phyloP scores from a whole-genome alignment of 1,284 basidiomycete species.

The Volvariella volvacea region DNA sequence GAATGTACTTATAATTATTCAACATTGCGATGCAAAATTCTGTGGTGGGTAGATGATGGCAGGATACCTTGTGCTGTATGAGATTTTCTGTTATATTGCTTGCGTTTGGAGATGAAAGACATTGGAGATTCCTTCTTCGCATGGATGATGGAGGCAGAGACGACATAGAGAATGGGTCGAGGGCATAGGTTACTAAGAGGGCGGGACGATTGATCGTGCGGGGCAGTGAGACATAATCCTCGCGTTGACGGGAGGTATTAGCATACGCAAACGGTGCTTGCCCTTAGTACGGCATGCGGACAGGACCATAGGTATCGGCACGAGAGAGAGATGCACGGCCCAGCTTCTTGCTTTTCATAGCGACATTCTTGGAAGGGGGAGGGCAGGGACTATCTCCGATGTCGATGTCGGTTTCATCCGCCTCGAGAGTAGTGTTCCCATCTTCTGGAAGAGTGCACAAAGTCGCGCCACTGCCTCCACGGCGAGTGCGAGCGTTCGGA shows the following conservation, averaged over 20 bases:
- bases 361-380: slow-evolving; percentile 50
- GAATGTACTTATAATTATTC: background rate
- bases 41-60: too few relatives aligned
- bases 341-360: slow-evolving; percentile 50
- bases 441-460: slow-evolving; percentile 64
- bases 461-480: slow-evolving; percentile 29
- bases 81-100: too few relatives aligned
- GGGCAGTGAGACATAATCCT: too few relatives aligned
- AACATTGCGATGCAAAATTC: slow-evolving; percentile 1
- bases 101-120: too few relatives aligned
- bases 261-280: background rate
- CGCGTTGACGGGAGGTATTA: too few relatives aligned
- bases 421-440: slow-evolving; percentile 43
- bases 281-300: slow-evolving; percentile 37
- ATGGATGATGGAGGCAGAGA: too few relatives aligned
- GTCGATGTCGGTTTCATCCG: slow-evolving; percentile 69
- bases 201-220: too few relatives aligned
- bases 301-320: slow-evolving; percentile 60
- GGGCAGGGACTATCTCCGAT: slow-evolving; percentile 78
- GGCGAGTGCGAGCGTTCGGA: slow-evolving; percentile 52
- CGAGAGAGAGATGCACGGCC: slow-evolving; percentile 40
- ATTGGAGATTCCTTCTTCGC: too few relatives aligned
- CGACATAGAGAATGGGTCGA: too few relatives aligned
- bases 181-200: too few relatives aligned
- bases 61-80: too few relatives aligned